Evolutionary conservation across 805 yeast species (phyloP).

Genomic region (Myxozyma monticola): DNA sequence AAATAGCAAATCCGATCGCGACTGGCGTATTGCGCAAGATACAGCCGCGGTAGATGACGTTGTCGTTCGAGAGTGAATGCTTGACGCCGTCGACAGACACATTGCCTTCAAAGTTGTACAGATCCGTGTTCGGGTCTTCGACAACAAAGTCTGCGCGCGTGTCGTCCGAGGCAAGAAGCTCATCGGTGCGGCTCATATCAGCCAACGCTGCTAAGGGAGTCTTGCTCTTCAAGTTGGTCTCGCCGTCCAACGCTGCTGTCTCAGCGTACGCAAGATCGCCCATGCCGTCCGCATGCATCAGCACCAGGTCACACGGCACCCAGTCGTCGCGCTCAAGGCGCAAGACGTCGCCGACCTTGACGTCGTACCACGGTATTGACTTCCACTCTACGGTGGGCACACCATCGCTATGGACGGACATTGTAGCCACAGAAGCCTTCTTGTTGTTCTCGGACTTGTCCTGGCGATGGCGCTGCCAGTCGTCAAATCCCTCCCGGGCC

Average conservation of each 20-base stretch:
- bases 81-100: constrained; percentile 42
- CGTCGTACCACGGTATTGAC: constrained; percentile 63
- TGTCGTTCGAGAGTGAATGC: constrained; percentile 72
- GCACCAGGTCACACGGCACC: constrained; percentile 87
- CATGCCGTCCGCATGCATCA: constrained; percentile 63
- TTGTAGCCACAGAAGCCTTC: constrained; percentile 41
- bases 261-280: constrained; percentile 74
- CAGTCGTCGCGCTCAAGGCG: constrained; percentile 77
- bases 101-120: constrained; percentile 86
- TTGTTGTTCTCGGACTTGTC: constrained; percentile 83
- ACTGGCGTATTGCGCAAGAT: constrained; percentile 79
- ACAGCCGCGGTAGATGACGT: constrained; percentile 89
- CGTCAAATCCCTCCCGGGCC: constrained; percentile 91
- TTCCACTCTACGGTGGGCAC: constrained; percentile 35
- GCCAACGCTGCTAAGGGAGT: constrained; percentile 66
- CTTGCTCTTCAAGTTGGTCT: constrained; percentile 82
- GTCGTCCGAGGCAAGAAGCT: constrained; percentile 46
- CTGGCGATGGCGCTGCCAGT: constrained; percentile 78
- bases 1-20: constrained; percentile 76
- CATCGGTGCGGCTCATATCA: constrained; percentile 50
- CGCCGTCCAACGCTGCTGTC: constrained; percentile 98
- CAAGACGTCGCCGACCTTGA: constrained; percentile 86
- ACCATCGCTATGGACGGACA: constrained; percentile 19
- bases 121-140: constrained; percentile 90
- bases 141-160: constrained; percentile 58